Percentiles rank a stretch among this genome's conserved stretches.
phyloP scores from a whole-genome alignment of 148 eudicot genomes.

The Chenopodium berlandieri region DNA sequence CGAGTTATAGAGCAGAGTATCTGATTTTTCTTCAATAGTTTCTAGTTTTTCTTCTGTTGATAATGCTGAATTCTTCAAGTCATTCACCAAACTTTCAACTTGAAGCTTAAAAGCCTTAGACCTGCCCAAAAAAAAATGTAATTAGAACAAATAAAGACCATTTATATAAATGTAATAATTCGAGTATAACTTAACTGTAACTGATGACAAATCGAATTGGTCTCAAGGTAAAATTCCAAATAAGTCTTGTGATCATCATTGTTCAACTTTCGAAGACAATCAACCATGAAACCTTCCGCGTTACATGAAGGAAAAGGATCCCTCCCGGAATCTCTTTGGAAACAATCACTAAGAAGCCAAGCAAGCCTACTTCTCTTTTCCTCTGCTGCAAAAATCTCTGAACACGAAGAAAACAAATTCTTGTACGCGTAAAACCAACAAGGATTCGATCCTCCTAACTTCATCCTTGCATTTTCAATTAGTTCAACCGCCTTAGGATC shows the following conservation, averaged over 20 bases:
- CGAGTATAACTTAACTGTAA: constrained; percentile 51
- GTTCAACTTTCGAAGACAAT: constrained; percentile 46
- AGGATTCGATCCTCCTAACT: constrained; percentile 39
- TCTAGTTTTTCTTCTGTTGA: constrained; percentile 57
- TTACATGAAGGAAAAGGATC: constrained; percentile 55
- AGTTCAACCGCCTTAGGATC: constrained; percentile 45
- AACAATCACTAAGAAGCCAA: constrained; percentile 83
- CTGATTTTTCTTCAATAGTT: constrained; percentile 58
- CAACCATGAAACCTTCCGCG: constrained; percentile 39
- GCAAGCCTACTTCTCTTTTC: constrained; percentile 63
- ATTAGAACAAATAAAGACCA: neutral
- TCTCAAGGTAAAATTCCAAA: constrained; percentile 60
- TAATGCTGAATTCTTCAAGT: constrained; percentile 54
- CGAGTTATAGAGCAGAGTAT: constrained; percentile 43
- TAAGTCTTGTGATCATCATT: constrained; percentile 46
- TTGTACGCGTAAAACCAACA: constrained; percentile 73
- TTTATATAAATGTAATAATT: neutral
- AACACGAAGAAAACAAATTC: constrained; percentile 52
- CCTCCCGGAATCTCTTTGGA: constrained; percentile 66
- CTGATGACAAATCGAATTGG: constrained; percentile 72
- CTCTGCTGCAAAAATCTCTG: constrained; percentile 62
- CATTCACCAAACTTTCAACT: constrained; percentile 76
- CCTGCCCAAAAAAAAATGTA: constrained; percentile 29
- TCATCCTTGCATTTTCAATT: constrained; percentile 47
- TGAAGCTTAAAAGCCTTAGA: constrained; percentile 64